Evolutionary conservation across 305 asterid species (phyloP), one percentile per base, ranked within the genome.

Genomic region (Lippia alba): DNA sequence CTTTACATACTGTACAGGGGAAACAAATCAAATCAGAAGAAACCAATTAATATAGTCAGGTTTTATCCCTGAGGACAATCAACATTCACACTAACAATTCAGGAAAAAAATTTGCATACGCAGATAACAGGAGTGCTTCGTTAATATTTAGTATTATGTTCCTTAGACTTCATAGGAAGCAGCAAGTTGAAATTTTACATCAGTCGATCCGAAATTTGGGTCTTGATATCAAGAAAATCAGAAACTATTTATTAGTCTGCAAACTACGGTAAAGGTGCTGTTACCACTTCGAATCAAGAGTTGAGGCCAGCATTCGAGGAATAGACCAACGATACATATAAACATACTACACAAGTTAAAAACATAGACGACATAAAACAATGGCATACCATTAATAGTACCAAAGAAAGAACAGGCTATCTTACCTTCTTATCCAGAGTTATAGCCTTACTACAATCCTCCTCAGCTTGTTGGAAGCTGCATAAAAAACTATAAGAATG

Each of bases 381-480:
- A 19, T 3, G 44, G 41, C 17, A 45, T 56, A 36, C 34, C n/a
- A 50, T 15, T 11, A 4, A 24, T 69, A 16, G 8, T 20, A 24
- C 18, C n/a, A 39, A 60, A 54, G 10, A 56, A 49, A 15, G 56
- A 73, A 19, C 71, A 63, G 17, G 60, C 40, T 40, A 61, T 12
- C 64, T 72, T 74, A 93, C 98, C 97, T 89, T 89, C 83, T 91
- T 91, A 80, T 93, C 97, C 74, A 94, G 76, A 50, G 86, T 79
- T 74, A 91, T 83, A 66, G 96, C 99, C 69, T 66, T 87, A 58
- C 86, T 83, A 81, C 99, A 94, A 85, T 94, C 97, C 77, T 85
- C 88, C 56, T 84, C 96, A 64, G 96, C 97, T 85, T 86, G 85
- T 69, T 83, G 90, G 74, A 88, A 91, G 81, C 99, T 94, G 92